phyloP scores from a whole-genome alignment of 495 filamentous ascomycete species.

The Penicillium cataractarum region DNA sequence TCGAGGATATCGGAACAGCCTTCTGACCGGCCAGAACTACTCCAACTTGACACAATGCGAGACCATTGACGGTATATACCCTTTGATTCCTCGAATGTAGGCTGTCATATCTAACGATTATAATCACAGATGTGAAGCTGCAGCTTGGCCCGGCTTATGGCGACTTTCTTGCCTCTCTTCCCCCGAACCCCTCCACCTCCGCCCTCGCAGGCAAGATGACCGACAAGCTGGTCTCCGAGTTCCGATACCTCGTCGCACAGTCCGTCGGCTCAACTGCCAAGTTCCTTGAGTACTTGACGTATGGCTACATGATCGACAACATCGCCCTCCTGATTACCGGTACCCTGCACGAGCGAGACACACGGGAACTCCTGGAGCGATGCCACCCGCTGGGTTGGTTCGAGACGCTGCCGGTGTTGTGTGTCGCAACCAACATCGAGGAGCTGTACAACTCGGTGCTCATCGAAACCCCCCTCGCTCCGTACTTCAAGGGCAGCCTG shows the following conservation, averaged over 20 bases:
- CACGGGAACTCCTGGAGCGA: conserved; percentile 89
- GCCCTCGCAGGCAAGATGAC: conserved; percentile 92
- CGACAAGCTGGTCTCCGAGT: conserved; percentile 97
- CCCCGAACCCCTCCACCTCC: conserved; percentile 96
- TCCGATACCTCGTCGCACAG: conserved; percentile 92
- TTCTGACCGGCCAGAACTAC: conserved; percentile 91
- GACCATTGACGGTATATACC: conserved; percentile 85
- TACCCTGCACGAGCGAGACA: conserved; percentile 96
- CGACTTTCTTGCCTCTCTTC: conserved; percentile 92
- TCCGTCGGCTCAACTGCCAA: conserved; percentile 85
- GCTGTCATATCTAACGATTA: conserved; percentile 10
- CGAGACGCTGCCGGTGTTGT: conserved; percentile 96
- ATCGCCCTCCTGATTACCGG: conserved; percentile 97
- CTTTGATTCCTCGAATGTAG: conserved; percentile 19
- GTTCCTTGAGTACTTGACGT: conserved; percentile 96
- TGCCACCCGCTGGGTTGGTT: conserved; percentile 99
- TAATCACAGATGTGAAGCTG: conserved; percentile 82
- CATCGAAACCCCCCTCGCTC: conserved; percentile 92
- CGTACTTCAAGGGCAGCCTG: conserved; percentile 95
- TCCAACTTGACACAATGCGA: conserved; percentile 97
- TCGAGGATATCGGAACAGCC: conserved; percentile 91
- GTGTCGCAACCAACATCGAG: conserved; percentile 96
- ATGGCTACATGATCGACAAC: conserved; percentile 99
- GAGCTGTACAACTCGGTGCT: conserved; percentile 97
- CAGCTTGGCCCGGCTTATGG: conserved; percentile 96